Conservation (phyloP, 2,329 filamentous ascomycete species). For the Pseudogymnoascus sp. region DNA sequence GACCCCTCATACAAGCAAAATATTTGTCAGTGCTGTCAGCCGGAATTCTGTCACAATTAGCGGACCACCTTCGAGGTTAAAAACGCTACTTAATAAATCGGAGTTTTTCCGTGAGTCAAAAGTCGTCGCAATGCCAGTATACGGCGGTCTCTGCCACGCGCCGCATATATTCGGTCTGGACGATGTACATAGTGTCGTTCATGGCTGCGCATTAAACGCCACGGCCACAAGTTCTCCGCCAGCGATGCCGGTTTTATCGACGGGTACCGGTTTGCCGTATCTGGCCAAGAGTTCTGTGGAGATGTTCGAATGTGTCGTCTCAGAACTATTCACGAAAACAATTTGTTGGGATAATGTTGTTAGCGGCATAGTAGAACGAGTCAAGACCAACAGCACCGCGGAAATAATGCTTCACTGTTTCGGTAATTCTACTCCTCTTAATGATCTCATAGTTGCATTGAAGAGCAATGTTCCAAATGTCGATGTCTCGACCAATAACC, state of each 20-base stretch:
- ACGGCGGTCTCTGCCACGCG: background rate
- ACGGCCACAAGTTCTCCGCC: background rate
- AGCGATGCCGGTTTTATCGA: background rate
- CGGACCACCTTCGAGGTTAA: background rate
- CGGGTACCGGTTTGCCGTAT: background rate
- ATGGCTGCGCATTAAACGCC: background rate
- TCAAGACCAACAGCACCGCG: background rate
- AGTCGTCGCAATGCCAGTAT: background rate
- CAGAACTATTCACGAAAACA: background rate
- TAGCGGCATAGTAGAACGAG: background rate
- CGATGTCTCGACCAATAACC: background rate
- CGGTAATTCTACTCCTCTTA: background rate
- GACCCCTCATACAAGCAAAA: background rate
- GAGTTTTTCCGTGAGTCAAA: background rate
- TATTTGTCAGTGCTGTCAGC: background rate
- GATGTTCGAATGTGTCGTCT: background rate
- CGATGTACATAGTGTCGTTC: background rate
- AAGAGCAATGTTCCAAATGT: background rate
- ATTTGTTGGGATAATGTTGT: slow-evolving; percentile 1
- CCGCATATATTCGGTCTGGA: background rate
- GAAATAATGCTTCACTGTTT: background rate
- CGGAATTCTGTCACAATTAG: background rate
- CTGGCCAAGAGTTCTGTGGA: background rate
- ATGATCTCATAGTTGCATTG: background rate
- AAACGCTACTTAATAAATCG: background rate